Evolutionary conservation across 768 basidiomycete species (phyloP).

Genomic region (Macrolepiota fuliginosa): DNA sequence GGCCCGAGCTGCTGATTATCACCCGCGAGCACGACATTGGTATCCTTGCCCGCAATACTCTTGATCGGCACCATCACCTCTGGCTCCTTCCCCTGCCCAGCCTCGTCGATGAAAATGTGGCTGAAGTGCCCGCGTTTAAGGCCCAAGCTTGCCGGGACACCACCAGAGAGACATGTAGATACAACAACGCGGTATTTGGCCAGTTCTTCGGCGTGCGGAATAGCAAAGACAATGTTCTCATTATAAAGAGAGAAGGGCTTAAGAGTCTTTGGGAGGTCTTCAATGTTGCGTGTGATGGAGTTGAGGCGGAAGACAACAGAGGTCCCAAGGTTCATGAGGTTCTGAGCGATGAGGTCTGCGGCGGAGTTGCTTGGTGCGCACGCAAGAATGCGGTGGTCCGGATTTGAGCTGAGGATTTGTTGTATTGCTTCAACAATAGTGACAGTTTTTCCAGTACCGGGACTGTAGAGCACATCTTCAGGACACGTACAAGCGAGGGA

Average conservation of each 20-base stretch:
- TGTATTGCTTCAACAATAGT: conserved; percentile 62
- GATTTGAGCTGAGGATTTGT: conserved; percentile 45
- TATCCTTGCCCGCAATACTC: conserved; percentile 40
- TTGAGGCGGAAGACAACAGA: conserved; percentile 52
- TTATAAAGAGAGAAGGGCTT: conserved; percentile 36
- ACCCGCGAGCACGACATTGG: conserved; percentile 56
- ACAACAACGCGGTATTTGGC: conserved; percentile 50
- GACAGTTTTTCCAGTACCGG: conserved; percentile 68
- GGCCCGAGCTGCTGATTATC: conserved; percentile 66
- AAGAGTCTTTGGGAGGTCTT: conserved; percentile 36
- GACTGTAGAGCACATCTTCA: conserved; percentile 28
- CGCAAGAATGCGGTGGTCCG: conserved; percentile 48
- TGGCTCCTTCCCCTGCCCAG: conserved; percentile 62
- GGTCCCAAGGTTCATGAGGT: conserved; percentile 33
- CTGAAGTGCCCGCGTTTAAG: conserved; percentile 52
- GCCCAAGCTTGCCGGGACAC: conserved; percentile 45
- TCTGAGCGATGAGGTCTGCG: conserved; percentile 54
- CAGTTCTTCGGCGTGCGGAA: conserved; percentile 40
- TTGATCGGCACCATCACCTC: conserved; percentile 56
- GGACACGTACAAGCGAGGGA: not conserved
- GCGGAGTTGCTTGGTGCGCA: conserved; percentile 72
- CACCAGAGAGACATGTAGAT: conserved; percentile 55
- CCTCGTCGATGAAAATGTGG: conserved; percentile 65
- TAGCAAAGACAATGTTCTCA: conserved; percentile 38
- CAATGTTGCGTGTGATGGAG: conserved; percentile 39